phyloP scores from a whole-genome alignment of 2,329 filamentous ascomycete genomes.

The Sodiomyces alkalinus region DNA sequence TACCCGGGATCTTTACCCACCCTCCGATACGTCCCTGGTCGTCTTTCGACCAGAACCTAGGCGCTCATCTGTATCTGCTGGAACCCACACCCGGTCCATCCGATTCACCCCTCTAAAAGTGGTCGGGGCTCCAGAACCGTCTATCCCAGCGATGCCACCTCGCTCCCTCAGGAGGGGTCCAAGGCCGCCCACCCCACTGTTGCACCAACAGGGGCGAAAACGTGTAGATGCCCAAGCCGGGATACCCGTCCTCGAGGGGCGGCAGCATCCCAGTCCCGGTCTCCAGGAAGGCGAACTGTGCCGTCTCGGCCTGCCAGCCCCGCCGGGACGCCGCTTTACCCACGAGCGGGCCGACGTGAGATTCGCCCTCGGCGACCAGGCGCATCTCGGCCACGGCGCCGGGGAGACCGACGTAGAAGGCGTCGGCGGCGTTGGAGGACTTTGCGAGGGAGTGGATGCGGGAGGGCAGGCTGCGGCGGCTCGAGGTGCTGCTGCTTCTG shows the following conservation, averaged over 20 bases:
- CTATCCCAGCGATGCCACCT: conserved; percentile 1
- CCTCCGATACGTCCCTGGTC: too few relatives aligned
- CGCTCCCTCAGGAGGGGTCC: background rate
- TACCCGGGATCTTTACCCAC: too few relatives aligned
- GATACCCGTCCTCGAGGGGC: background rate
- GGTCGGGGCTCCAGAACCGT: conserved; percentile 1
- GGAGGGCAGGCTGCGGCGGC: conserved; percentile 10
- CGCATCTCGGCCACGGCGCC: conserved; percentile 30
- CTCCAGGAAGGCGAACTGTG: conserved; percentile 8
- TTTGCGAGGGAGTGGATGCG: conserved; percentile 32
- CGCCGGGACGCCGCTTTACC: conserved; percentile 4
- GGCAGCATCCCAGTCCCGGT: background rate
- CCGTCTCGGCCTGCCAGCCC: conserved; percentile 3
- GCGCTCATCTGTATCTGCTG: too few relatives aligned
- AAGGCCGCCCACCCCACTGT: background rate
- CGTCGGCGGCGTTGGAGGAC: conserved; percentile 27
- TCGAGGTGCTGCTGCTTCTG: too few relatives aligned
- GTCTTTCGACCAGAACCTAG: too few relatives aligned
- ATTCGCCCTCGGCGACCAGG: background rate
- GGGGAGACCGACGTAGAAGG: conserved; percentile 33
- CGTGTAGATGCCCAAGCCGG: background rate
- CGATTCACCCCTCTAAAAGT: background rate
- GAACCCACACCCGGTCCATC: too few relatives aligned
- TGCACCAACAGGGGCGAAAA: conserved; percentile 1
- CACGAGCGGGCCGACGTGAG: conserved; percentile 1